A percentile compares a stretch with the other conserved stretches of the same genome.
Conservation (phyloP, 2,329 filamentous ascomycete genomes). For the Mycosphaerella sp. region DNA sequence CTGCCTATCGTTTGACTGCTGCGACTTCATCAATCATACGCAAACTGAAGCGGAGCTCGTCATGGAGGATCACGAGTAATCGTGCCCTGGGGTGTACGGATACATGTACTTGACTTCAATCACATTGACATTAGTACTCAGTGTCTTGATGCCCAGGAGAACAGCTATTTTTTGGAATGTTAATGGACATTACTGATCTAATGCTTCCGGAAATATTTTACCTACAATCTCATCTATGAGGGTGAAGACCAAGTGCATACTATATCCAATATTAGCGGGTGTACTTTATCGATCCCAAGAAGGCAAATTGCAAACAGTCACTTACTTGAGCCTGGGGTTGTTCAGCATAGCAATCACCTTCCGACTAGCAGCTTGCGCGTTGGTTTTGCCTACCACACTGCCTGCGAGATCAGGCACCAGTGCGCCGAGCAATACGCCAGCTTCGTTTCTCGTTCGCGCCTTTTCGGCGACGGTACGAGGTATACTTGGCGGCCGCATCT, state of each 20-base stretch:
- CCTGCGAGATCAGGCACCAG: slow-evolving; percentile 85
- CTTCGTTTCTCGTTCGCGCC: slow-evolving; percentile 74
- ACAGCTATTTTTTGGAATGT: no score
- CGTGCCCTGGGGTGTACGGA: no score
- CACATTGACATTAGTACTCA: no score
- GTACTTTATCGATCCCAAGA: not conserved
- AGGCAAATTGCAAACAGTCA: slow-evolving; percentile 25
- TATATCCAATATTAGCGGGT: slow-evolving; percentile 29
- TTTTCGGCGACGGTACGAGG: slow-evolving; percentile 67
- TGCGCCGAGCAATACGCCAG: slow-evolving; percentile 80
- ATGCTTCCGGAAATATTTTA: slow-evolving; percentile 38
- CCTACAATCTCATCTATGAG: slow-evolving; percentile 45
- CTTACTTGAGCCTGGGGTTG: slow-evolving; percentile 82
- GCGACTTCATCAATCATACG: no score
- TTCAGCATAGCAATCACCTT: slow-evolving; percentile 88
- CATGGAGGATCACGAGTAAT: no score
- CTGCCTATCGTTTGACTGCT: no score
- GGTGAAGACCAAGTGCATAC: slow-evolving; percentile 47
- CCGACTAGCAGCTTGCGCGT: slow-evolving; percentile 83
- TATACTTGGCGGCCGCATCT: slow-evolving; percentile 44
- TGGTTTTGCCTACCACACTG: slow-evolving; percentile 85
- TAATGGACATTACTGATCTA: slow-evolving; percentile 13
- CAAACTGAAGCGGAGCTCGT: no score
- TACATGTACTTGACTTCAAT: no score
- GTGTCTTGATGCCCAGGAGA: no score